Evolutionary conservation across 129 eudicot species (phyloP).

Genomic region (Kitagawia praeruptora): DNA sequence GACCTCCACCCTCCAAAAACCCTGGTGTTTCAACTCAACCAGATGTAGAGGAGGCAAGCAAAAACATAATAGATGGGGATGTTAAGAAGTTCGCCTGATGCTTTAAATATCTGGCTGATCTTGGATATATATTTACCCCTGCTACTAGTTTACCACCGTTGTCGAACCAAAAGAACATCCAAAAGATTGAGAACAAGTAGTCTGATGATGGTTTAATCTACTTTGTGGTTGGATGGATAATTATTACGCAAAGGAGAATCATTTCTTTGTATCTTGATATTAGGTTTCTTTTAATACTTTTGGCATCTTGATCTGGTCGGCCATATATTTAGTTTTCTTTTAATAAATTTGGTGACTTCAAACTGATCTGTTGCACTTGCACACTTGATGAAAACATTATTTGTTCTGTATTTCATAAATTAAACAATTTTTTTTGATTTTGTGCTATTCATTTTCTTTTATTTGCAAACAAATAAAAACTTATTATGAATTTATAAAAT

Average conservation of each 20-base stretch:
- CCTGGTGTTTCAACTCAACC: slow-evolving; percentile 27
- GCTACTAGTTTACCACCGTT: slow-evolving; percentile 44
- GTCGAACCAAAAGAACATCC: slow-evolving; percentile 22
- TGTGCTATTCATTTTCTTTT: background rate
- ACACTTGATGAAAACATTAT: background rate
- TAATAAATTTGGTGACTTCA: background rate
- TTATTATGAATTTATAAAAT: background rate
- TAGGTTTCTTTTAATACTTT: background rate
- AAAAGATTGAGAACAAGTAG: slow-evolving; percentile 1
- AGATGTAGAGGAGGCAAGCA: background rate
- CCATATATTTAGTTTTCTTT: background rate
- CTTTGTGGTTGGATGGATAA: background rate
- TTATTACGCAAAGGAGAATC: background rate
- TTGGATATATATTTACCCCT: background rate
- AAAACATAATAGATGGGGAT: background rate
- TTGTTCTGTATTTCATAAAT: background rate
- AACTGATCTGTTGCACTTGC: background rate
- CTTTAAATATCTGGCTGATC: background rate
- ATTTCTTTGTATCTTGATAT: background rate
- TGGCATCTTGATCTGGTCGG: background rate
- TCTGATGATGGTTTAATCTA: background rate
- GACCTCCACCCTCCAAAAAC: slow-evolving; percentile 67
- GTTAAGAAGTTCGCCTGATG: background rate
- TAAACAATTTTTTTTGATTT: too few species aligned
- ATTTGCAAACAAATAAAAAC: background rate